These are phyloP conservation scores for Bullera alba DNA, from an alignment of 768 basidiomycete species.

Conservation along the genomic window DNA sequence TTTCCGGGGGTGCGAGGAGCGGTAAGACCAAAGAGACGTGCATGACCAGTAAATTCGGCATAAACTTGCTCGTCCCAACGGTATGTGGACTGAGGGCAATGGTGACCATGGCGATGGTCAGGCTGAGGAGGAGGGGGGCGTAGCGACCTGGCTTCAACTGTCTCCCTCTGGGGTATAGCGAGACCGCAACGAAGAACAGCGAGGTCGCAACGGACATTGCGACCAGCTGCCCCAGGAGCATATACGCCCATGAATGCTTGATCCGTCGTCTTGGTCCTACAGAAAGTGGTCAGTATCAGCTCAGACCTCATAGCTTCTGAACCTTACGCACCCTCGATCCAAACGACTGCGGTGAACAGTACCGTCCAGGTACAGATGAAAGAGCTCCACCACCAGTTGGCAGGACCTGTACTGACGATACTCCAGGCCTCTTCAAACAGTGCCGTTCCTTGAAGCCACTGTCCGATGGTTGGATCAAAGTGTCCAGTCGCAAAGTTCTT, in stretches of 20 bases:
- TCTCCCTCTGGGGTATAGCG: conserved; percentile 32
- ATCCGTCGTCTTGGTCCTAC: conserved; percentile 46
- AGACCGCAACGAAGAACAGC: conserved; percentile 57
- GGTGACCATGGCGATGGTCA: conserved; percentile 51
- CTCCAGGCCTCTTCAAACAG: conserved; percentile 60
- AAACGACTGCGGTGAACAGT: conserved; percentile 30
- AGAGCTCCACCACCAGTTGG: conserved; percentile 63
- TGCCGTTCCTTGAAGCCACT: conserved; percentile 55
- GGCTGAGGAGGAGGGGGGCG: conserved; percentile 16
- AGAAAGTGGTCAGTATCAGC: background rate
- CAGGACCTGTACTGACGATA: conserved; percentile 49
- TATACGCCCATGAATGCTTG: conserved; percentile 59
- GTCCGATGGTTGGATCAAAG: conserved; percentile 40
- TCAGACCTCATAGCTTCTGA: conserved; percentile 10
- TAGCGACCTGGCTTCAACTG: background rate
- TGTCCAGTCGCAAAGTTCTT: conserved; percentile 47
- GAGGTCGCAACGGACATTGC: conserved; percentile 62
- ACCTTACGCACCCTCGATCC: conserved; percentile 54
- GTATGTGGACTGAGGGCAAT: conserved; percentile 52
- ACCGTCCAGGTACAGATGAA: conserved; percentile 41
- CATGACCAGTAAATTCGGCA: conserved; percentile 58
- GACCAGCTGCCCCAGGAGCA: conserved; percentile 66
- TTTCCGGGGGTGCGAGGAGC: conserved; percentile 43
- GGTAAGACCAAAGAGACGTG: conserved; percentile 57
- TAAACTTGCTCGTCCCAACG: conserved; percentile 49